phyloP scores from a whole-genome alignment of 805 yeast species.

The Yarrowia divulgata region DNA sequence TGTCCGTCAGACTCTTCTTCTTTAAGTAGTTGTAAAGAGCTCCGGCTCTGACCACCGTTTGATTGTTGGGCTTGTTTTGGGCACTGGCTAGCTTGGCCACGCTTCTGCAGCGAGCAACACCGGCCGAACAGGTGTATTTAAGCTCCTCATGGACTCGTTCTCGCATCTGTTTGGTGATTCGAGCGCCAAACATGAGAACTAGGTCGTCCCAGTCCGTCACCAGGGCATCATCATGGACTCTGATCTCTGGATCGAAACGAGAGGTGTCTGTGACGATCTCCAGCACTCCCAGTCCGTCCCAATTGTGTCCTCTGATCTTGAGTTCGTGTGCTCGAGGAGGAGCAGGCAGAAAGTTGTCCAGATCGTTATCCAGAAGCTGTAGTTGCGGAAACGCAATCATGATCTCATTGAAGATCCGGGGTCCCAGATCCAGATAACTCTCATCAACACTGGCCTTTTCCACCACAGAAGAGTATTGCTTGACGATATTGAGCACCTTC shows the following conservation, averaged over 20 bases:
- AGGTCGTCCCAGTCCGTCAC: conserved; percentile 83
- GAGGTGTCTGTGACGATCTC: conserved; percentile 20
- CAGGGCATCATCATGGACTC: conserved; percentile 26
- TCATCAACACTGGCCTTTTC: conserved; percentile 98
- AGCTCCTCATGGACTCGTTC: conserved; percentile 59
- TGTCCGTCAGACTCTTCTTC: conserved; percentile 70
- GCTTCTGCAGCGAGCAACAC: conserved; percentile 76
- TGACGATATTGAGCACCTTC: conserved; percentile 72
- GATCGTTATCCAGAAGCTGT: conserved; percentile 40
- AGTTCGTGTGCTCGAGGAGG: conserved; percentile 51
- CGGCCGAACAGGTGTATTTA: conserved; percentile 90
- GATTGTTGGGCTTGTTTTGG: conserved; percentile 82
- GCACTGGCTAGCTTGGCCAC: conserved; percentile 90
- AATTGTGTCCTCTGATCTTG: conserved; percentile 17
- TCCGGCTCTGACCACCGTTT: conserved; percentile 69
- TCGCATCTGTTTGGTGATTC: conserved; percentile 63
- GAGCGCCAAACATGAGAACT: conserved; percentile 69
- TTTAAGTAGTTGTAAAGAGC: conserved; percentile 62
- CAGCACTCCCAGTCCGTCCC: conserved; percentile 23
- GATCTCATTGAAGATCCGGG: conserved; percentile 59
- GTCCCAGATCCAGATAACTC: conserved; percentile 83
- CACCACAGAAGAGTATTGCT: conserved; percentile 66
- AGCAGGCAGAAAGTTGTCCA: conserved; percentile 54
- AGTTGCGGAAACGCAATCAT: conserved; percentile 59
- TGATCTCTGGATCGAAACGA: conserved; percentile 6